Percentiles rank a stretch among this genome's conserved stretches.
Evolutionary conservation across 2,329 filamentous ascomycete genomes (phyloP).

Genomic region (Microascus cirrosus): DNA sequence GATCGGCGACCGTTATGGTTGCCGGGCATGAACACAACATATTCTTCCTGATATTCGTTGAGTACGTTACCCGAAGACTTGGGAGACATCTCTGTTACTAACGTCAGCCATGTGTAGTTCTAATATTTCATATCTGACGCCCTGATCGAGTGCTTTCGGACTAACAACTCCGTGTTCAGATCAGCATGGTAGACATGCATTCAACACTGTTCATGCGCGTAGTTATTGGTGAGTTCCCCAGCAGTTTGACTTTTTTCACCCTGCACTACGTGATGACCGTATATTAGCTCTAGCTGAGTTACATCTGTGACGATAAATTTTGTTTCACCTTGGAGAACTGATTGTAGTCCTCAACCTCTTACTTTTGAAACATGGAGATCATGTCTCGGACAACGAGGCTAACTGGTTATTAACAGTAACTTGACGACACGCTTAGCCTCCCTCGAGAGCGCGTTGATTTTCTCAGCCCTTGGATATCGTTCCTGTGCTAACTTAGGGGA

Average conservation of each 20-base stretch:
- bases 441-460: too few relatives aligned
- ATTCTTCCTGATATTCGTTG: conserved; percentile 7
- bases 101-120: not conserved
- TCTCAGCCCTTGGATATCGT: too few relatives aligned
- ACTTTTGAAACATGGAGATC: not conserved
- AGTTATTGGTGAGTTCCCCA: not conserved
- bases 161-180: not conserved
- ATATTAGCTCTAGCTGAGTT: conserved; percentile 40
- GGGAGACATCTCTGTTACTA: not conserved
- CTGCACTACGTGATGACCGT: conserved; percentile 35
- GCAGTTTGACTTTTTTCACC: not conserved
- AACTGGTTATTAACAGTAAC: not conserved
- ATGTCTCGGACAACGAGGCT: not conserved
- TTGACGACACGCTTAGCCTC: too few relatives aligned
- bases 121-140: not conserved
- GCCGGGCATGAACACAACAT: conserved; percentile 38
- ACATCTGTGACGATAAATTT: conserved; percentile 37
- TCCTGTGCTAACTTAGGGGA: too few relatives aligned
- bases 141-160: not conserved
- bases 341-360: conserved; percentile 13
- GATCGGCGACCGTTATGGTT: conserved; percentile 26
- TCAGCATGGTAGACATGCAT: not conserved
- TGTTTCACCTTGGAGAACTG: conserved; percentile 54
- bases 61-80: not conserved
- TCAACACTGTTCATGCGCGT: not conserved